Conservation (phyloP, 2,329 filamentous ascomycete species). For the Raffaelea arxii region DNA sequence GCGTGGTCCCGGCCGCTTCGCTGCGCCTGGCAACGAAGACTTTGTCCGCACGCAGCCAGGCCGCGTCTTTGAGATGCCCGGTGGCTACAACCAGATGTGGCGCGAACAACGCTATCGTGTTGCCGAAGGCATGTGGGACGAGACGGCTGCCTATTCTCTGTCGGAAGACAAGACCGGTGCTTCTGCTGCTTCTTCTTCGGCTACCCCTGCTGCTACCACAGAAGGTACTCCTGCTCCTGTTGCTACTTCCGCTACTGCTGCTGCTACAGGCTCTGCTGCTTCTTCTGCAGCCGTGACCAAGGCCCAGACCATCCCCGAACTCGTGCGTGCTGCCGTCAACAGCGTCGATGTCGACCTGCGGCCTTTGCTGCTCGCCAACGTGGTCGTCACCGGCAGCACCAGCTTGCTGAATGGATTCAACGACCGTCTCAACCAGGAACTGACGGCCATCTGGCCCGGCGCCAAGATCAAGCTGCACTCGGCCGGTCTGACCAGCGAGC, state of each 20-base stretch:
- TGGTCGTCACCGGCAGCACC: conserved; percentile 85
- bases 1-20: conserved; percentile 66
- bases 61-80: conserved; percentile 91
- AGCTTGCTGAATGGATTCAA: conserved; percentile 86
- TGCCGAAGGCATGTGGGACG: conserved; percentile 85
- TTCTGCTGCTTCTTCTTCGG: conserved; percentile 7
- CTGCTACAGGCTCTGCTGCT: neutral
- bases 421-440: conserved; percentile 78
- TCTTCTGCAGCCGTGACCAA: conserved; percentile 37
- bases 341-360: conserved; percentile 85
- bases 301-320: conserved; percentile 70
- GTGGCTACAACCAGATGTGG: conserved; percentile 94
- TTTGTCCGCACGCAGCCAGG: conserved; percentile 62
- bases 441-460: conserved; percentile 72
- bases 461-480: conserved; percentile 83
- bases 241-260: conserved; percentile 11
- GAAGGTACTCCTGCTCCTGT: neutral
- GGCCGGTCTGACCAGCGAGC: conserved; percentile 74
- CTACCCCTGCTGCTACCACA: neutral
- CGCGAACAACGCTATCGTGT: conserved; percentile 77
- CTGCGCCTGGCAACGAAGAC: conserved; percentile 62
- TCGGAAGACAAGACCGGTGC: conserved; percentile 19
- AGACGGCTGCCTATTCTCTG: conserved; percentile 56
- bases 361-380: conserved; percentile 72
- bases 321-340: conserved; percentile 68